Evolutionary conservation across 208 protist genomes (phyloP).

Genomic region (Crithidia thermophila): DNA sequence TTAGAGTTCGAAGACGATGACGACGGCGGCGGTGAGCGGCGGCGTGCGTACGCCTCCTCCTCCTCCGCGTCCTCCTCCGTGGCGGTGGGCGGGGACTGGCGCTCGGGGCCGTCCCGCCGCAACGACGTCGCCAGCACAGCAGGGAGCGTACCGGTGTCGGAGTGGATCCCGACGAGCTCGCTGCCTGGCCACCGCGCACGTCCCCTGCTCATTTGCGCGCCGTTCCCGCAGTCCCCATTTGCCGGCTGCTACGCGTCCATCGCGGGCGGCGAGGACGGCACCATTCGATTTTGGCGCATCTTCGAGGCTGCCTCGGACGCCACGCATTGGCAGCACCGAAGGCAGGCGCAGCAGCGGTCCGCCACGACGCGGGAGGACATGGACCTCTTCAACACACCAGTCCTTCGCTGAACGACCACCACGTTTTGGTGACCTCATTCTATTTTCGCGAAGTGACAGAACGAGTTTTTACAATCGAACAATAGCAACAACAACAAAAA

Average conservation of each 20-base stretch:
- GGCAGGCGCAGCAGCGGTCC: conserved; percentile 34
- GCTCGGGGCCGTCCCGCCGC: not conserved
- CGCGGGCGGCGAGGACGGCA: conserved; percentile 67
- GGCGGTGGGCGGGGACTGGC: not conserved
- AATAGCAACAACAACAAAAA: conserved; percentile 17
- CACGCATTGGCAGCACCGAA: conserved; percentile 45
- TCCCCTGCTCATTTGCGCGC: conserved; percentile 60
- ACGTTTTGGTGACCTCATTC: not conserved
- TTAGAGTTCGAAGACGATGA: not conserved
- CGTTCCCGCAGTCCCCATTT: conserved; percentile 49
- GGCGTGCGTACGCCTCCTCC: not conserved
- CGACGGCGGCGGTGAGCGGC: not conserved
- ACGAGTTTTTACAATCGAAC: not conserved
- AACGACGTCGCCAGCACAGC: not conserved
- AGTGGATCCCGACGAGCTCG: conserved; percentile 44
- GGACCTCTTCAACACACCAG: conserved; percentile 35
- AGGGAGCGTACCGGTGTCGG: not conserved
- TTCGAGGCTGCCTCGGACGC: conserved; percentile 46
- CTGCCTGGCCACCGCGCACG: conserved; percentile 73
- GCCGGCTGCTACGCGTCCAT: conserved; percentile 63
- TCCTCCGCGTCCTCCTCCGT: too few relatives aligned
- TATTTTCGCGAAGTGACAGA: not conserved
- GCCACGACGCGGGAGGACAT: conserved; percentile 44
- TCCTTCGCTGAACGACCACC: conserved; percentile 30
- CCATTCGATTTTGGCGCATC: conserved; percentile 79